phyloP scores from a whole-genome alignment of 129 eudicot species.

The Saposhnikovia divaricata region DNA sequence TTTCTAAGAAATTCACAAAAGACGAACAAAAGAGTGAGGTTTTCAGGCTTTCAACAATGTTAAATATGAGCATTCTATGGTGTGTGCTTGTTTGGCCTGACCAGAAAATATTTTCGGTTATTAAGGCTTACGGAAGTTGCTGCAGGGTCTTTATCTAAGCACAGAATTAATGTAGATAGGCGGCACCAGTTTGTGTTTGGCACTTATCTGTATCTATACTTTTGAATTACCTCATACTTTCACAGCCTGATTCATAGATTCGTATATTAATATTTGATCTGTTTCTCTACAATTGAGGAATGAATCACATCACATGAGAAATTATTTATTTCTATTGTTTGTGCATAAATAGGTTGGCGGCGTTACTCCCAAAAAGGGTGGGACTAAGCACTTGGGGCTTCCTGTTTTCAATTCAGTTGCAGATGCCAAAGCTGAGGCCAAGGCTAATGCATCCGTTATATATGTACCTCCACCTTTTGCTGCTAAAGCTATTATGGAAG shows the following conservation, averaged over 20 bases:
- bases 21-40: no score
- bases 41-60: no score
- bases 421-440: constrained; percentile 93
- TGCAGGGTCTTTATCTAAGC: no score
- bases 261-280: background rate
- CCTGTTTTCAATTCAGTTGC: constrained; percentile 95
- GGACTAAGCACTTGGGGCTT: constrained; percentile 95
- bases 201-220: background rate
- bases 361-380: constrained; percentile 96
- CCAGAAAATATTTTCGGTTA: no score
- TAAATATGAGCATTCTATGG: no score
- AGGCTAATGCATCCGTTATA: constrained; percentile 95
- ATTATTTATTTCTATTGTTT: background rate
- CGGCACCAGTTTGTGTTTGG: background rate
- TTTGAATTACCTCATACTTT: background rate
- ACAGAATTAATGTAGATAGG: background rate
- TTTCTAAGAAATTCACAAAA: no score
- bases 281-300: background rate
- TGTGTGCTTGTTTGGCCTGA: no score
- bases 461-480: constrained; percentile 99
- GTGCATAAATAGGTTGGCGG: constrained; percentile 80
- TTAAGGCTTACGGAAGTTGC: no score
- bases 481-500: constrained; percentile 94
- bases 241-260: background rate
- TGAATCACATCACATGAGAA: background rate